Evolutionary conservation across 1,139 yeast genomes (phyloP).

Genomic region (Taiozyma sp.): DNA sequence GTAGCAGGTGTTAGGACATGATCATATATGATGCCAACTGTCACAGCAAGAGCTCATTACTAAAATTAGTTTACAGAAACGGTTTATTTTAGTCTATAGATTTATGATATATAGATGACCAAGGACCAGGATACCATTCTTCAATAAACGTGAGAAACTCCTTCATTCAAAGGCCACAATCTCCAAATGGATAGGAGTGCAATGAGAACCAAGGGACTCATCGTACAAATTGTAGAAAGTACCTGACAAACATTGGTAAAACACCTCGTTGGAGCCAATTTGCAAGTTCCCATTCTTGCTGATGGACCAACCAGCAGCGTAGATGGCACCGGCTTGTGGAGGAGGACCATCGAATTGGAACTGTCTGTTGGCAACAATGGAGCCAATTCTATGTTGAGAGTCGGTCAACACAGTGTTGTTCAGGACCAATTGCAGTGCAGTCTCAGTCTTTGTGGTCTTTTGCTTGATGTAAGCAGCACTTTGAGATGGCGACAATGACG

Average conservation of each 20-base stretch:
- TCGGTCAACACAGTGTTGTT: constrained; percentile 50
- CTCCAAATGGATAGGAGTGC: constrained; percentile 54
- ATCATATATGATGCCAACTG: no score
- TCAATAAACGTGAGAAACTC: no score
- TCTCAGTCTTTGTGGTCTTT: constrained; percentile 40
- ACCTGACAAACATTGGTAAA: constrained; percentile 77
- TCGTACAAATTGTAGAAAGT: constrained; percentile 77
- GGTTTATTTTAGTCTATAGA: no score
- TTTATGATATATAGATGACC: no score
- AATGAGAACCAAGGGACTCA: constrained; percentile 56
- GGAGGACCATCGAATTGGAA: constrained; percentile 89
- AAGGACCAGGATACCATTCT: no score
- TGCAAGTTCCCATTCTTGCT: constrained; percentile 60
- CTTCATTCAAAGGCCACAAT: constrained; percentile 35
- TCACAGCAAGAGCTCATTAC: no score
- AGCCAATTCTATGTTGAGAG: constrained; percentile 63
- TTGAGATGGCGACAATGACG: background rate
- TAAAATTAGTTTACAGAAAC: no score
- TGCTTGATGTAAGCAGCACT: constrained; percentile 20
- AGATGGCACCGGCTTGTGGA: constrained; percentile 83
- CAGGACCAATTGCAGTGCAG: constrained; percentile 51
- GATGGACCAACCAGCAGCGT: constrained; percentile 79
- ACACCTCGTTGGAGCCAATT: constrained; percentile 53
- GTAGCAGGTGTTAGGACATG: no score
- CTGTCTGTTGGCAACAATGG: constrained; percentile 79